Evolutionary conservation across 805 yeast genomes (phyloP).

Genomic region (Zygoascus bituminiphila): DNA sequence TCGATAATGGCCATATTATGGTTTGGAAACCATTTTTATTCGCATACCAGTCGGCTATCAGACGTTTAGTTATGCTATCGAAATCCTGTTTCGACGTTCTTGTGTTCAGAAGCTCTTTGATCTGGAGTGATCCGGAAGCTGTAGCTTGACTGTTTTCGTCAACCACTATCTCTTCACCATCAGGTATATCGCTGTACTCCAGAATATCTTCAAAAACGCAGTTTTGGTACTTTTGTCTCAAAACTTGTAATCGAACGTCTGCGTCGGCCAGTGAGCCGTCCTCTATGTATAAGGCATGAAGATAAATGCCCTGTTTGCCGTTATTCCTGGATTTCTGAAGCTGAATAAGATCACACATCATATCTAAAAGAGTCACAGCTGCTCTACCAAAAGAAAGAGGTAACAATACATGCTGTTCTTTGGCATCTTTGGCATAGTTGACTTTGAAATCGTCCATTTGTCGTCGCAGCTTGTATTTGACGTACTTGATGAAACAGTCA

Average conservation of each 20-base stretch:
- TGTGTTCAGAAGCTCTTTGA: conserved; percentile 8
- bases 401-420: conserved; percentile 42
- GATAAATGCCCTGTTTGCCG: conserved; percentile 59
- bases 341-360: conserved; percentile 47
- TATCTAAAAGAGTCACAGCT: conserved; percentile 62
- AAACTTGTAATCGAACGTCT: conserved; percentile 9
- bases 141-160: not conserved
- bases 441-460: conserved; percentile 76
- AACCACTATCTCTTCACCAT: conserved; percentile 3
- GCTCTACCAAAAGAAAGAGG: conserved; percentile 62
- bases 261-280: conserved; percentile 5
- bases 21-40: conserved; percentile 39
- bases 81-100: conserved; percentile 19
- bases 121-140: conserved; percentile 3
- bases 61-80: conserved; percentile 19
- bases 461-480: conserved; percentile 73
- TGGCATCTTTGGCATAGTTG: conserved; percentile 43
- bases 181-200: not conserved
- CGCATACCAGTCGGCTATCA: conserved; percentile 27
- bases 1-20: conserved; percentile 65
- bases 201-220: conserved; percentile 8
- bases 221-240: conserved; percentile 26
- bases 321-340: conserved; percentile 57
- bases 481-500: conserved; percentile 60
- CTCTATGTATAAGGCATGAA: conserved; percentile 45